These are phyloP conservation scores for Meira nashicola DNA, from an alignment of 1,284 basidiomycete species.

Conservation along the genomic window DNA sequence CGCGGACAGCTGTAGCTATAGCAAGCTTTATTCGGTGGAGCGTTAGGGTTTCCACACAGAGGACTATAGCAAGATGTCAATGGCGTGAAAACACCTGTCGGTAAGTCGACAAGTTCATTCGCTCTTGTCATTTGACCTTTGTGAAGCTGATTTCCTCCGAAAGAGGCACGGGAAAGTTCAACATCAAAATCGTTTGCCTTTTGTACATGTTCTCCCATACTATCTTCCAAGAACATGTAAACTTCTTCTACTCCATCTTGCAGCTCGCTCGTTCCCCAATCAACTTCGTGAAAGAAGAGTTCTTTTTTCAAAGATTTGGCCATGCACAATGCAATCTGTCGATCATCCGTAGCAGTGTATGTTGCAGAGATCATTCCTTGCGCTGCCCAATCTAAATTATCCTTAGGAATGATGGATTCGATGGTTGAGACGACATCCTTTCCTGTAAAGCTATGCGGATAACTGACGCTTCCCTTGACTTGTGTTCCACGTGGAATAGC, in stretches of 20 bases:
- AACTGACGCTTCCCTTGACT: conserved; percentile 57
- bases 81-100: conserved; percentile 92
- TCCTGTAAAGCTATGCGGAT: conserved; percentile 49
- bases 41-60: conserved; percentile 65
- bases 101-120: conserved; percentile 63
- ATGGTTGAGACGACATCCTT: conserved; percentile 44
- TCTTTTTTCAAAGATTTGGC: conserved; percentile 84
- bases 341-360: conserved; percentile 55
- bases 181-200: conserved; percentile 9
- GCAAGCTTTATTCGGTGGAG: conserved; percentile 17
- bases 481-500: conserved; percentile 78
- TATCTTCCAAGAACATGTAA: conserved; percentile 88
- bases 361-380: conserved; percentile 10
- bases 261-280: conserved; percentile 79
- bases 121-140: conserved; percentile 83
- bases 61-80: conserved; percentile 97
- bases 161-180: conserved; percentile 6
- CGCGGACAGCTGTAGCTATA: conserved; percentile 38
- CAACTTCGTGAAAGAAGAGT: conserved; percentile 93
- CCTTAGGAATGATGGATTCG: conserved; percentile 24
- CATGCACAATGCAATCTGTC: conserved; percentile 75
- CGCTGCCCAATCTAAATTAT: conserved; percentile 18
- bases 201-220: conserved; percentile 15
- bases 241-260: conserved; percentile 90
- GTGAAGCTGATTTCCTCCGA: conserved; percentile 66